phyloP scores from a whole-genome alignment of 1,139 yeast species.

The Taiozyma sp. region DNA sequence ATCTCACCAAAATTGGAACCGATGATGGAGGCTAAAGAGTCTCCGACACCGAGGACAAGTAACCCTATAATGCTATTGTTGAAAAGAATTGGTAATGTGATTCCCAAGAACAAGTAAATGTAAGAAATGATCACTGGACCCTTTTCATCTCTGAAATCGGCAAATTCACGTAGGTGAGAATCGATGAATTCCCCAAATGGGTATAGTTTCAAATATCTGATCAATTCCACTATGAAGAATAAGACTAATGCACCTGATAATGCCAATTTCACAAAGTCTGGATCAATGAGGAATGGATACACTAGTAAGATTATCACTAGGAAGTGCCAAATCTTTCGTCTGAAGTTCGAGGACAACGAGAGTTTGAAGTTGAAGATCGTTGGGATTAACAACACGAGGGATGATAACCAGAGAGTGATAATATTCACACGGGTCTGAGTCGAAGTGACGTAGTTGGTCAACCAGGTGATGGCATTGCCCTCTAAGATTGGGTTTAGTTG shows the following conservation, averaged over 20 bases:
- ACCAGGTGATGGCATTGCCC: constrained; percentile 28
- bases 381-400: constrained; percentile 29
- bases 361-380: constrained; percentile 30
- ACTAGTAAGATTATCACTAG: constrained; percentile 35
- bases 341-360: constrained; percentile 38
- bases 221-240: constrained; percentile 48
- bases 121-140: constrained; percentile 70
- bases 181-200: constrained; percentile 36
- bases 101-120: constrained; percentile 57
- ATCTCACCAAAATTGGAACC: constrained; percentile 50
- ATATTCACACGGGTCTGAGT: constrained; percentile 25
- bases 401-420: constrained; percentile 27
- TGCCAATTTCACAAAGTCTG: constrained; percentile 39
- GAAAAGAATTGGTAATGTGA: constrained; percentile 54
- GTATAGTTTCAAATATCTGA: constrained; percentile 45
- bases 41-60: constrained; percentile 49
- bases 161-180: constrained; percentile 45
- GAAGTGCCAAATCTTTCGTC: constrained; percentile 50
- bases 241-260: constrained; percentile 41
- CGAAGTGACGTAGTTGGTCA: constrained; percentile 23
- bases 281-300: constrained; percentile 37
- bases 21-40: constrained; percentile 62
- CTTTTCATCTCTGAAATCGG: constrained; percentile 58
- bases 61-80: constrained; percentile 39
- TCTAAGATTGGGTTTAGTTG: constrained; percentile 25